Conservation (phyloP, 306 rosid species). For the Cicer judaicum region DNA sequence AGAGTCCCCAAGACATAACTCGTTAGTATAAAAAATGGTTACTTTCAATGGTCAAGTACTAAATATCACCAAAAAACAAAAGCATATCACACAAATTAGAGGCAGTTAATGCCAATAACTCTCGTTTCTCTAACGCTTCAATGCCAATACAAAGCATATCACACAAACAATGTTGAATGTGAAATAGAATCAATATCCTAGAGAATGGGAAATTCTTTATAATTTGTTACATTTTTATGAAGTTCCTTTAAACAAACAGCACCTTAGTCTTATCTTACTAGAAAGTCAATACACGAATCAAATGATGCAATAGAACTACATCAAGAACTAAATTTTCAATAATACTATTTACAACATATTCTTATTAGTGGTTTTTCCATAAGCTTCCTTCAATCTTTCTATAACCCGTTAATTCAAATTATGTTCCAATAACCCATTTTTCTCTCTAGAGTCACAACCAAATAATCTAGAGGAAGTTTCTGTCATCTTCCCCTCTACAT, state of each 20-base stretch:
- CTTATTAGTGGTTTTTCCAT: background rate
- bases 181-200: background rate
- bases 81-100: background rate
- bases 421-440: background rate
- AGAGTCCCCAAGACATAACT: slow-evolving; percentile 27
- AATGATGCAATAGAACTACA: background rate
- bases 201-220: background rate
- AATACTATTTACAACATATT: background rate
- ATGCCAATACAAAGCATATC: slow-evolving; percentile 3
- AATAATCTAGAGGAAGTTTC: background rate
- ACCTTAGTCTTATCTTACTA: background rate
- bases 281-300: background rate
- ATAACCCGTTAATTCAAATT: background rate
- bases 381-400: background rate
- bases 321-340: slow-evolving; percentile 15
- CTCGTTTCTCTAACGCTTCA: background rate
- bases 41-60: slow-evolving; percentile 8
- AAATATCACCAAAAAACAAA: slow-evolving; percentile 27
- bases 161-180: background rate
- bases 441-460: background rate
- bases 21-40: background rate
- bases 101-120: slow-evolving; percentile 3
- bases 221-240: background rate
- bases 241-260: background rate
- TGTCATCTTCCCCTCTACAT: slow-evolving; percentile 4